phyloP scores from a whole-genome alignment of 371 early-diverging fungal genomes.

The Capniomyces stellatus region DNA sequence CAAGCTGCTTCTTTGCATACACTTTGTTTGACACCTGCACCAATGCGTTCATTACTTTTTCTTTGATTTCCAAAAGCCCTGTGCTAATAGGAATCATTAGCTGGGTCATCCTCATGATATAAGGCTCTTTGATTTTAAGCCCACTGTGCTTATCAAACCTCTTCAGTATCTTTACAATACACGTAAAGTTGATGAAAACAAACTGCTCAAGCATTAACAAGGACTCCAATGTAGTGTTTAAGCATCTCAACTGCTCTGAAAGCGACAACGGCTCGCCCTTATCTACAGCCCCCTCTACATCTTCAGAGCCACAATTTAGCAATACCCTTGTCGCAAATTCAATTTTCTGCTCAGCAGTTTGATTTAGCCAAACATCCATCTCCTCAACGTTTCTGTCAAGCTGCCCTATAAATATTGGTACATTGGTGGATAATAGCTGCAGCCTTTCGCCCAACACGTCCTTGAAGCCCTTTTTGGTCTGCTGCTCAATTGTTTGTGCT shows the following conservation, averaged over 20 bases:
- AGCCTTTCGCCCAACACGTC: slow-evolving; percentile 28
- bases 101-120: slow-evolving; percentile 43
- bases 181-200: slow-evolving; percentile 56
- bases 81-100: slow-evolving; percentile 14
- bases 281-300: neutral
- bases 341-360: too few relatives aligned
- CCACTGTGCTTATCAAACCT: slow-evolving; percentile 71
- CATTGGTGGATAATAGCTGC: slow-evolving; percentile 23
- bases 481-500: slow-evolving; percentile 4
- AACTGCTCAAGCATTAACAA: slow-evolving; percentile 39
- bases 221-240: slow-evolving; percentile 46
- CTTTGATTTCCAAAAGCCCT: neutral
- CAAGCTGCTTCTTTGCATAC: too few relatives aligned
- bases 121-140: slow-evolving; percentile 44
- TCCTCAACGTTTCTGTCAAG: slow-evolving; percentile 40
- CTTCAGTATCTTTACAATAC: slow-evolving; percentile 62
- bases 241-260: neutral
- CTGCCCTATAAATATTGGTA: slow-evolving; percentile 36
- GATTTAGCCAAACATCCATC: slow-evolving; percentile 16
- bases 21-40: neutral
- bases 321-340: neutral
- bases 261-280: neutral
- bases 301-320: too few relatives aligned
- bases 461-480: slow-evolving; percentile 16
- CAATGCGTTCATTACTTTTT: neutral